A percentile compares a stretch with the other conserved stretches of the same genome.
Conservation (phyloP, 306 rosid species). For the Lathyrus oleraceus region DNA sequence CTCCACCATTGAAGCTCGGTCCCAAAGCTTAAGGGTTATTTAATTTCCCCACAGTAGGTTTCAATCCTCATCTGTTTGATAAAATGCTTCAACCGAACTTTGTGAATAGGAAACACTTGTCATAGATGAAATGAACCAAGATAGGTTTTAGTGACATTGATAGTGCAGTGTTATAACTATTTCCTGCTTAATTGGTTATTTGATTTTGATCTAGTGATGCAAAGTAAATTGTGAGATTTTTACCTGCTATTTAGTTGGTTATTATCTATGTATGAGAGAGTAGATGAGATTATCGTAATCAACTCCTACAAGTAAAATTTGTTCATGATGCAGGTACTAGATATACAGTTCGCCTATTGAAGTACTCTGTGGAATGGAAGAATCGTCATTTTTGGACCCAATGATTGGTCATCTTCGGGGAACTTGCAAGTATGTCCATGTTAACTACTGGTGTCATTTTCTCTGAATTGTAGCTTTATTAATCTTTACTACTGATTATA, state of each 20-base stretch:
- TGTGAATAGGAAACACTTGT: not conserved
- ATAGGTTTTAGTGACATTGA: not conserved
- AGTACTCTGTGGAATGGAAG: conserved; percentile 51
- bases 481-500: not conserved
- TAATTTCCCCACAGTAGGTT: not conserved
- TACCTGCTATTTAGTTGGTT: conserved; percentile 2
- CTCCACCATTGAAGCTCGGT: not conserved
- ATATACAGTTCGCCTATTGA: conserved; percentile 16
- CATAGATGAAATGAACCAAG: not conserved
- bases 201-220: not conserved
- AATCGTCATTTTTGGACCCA: conserved; percentile 52
- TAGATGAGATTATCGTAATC: conserved; percentile 1
- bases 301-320: not conserved
- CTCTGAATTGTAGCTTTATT: conserved; percentile 6
- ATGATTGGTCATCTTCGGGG: conserved; percentile 69
- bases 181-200: not conserved
- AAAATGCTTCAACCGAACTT: conserved; percentile 10
- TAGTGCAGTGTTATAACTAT: not conserved
- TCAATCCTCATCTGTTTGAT: conserved; percentile 4
- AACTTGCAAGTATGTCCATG: conserved; percentile 73
- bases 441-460: conserved; percentile 8
- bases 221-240: conserved; percentile 6
- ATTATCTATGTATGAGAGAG: conserved; percentile 14
- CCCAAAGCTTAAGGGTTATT: not conserved
- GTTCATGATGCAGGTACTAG: conserved; percentile 37